phyloP scores from a whole-genome alignment of 371 early-diverging fungal species.

The Sanchytrium tribonematis region DNA sequence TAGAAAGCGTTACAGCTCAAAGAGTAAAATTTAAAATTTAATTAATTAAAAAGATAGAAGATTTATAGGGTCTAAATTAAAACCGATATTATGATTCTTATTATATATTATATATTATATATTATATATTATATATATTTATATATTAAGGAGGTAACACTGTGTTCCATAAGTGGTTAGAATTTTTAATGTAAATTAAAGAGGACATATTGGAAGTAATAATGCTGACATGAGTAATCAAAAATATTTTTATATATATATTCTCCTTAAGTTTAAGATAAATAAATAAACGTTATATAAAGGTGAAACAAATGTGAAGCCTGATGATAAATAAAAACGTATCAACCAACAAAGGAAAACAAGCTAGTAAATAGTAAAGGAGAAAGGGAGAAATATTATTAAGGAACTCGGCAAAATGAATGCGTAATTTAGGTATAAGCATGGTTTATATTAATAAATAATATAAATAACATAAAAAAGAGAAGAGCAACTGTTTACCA shows the following conservation, averaged over 20 bases:
- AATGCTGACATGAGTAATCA: constrained; percentile 37
- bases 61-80: neutral
- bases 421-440: constrained; percentile 1
- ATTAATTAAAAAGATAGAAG: neutral
- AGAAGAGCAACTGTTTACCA: constrained; percentile 25
- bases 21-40: no score
- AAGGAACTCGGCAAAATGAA: constrained; percentile 17
- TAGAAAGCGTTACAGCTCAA: constrained; percentile 1
- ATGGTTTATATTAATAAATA: neutral
- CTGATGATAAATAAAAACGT: constrained; percentile 26
- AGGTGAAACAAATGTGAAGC: constrained; percentile 11
- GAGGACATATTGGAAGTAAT: constrained; percentile 12
- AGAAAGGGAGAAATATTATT: constrained; percentile 26
- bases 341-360: constrained; percentile 27
- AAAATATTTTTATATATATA: constrained; percentile 16
- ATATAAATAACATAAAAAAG: constrained; percentile 8
- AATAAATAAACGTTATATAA: constrained; percentile 24
- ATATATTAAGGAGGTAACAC: neutral
- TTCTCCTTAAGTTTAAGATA: constrained; percentile 19
- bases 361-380: constrained; percentile 16
- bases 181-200: neutral
- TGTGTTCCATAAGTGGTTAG: neutral
- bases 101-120: no score
- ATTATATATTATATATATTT: no score
- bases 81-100: neutral